These are phyloP conservation scores for Sorghum bicolor DNA, from an alignment of 176 grass and related monocot genomes.

Conservation along the genomic window Sorghum_bicolor_NCBIv3 NC_012877.2:6572001-6572500, in stretches of 20 bases:
- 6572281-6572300: slow-evolving; percentile 67
- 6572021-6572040: slow-evolving; percentile 86
- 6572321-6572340: slow-evolving; percentile 86
- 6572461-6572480: slow-evolving; percentile 90
- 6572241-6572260: slow-evolving; percentile 54
- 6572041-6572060: slow-evolving; percentile 96
- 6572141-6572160: too few species aligned
- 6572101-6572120: slow-evolving; percentile 51
- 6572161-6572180: background rate
- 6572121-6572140: slow-evolving; percentile 47
- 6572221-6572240: slow-evolving; percentile 88
- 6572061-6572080: slow-evolving; percentile 94
- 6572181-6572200: background rate
- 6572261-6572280: slow-evolving; percentile 70
- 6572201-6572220: slow-evolving; percentile 1
- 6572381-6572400: slow-evolving; percentile 94
- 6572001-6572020: slow-evolving; percentile 74
- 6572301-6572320: slow-evolving; percentile 97
- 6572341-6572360: slow-evolving; percentile 75
- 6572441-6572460: slow-evolving; percentile 76
- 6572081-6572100: slow-evolving; percentile 72
- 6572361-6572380: slow-evolving; percentile 95
- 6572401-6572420: slow-evolving; percentile 79
- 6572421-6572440: slow-evolving; percentile 89
- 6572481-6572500: slow-evolving; percentile 98